These are phyloP conservation scores for Magnusiomyces magnusii DNA, from an alignment of 1,139 yeast species.

Conservation along the genomic window DNA sequence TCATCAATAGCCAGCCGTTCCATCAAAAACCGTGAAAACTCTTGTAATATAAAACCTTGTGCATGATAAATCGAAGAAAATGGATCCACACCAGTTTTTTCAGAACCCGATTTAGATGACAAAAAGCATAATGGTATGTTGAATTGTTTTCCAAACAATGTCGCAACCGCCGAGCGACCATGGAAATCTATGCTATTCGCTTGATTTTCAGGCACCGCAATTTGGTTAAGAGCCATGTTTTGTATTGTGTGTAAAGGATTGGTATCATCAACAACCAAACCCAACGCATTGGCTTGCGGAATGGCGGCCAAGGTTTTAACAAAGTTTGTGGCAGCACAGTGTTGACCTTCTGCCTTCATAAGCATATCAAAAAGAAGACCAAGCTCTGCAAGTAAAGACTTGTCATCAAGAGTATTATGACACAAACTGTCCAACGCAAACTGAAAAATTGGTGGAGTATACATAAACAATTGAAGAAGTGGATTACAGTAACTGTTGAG, in stretches of 20 bases:
- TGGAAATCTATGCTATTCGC: neutral
- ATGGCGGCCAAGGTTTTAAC: constrained; percentile 41
- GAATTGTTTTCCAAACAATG: neutral
- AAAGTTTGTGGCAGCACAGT: constrained; percentile 68
- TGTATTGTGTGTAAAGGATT: neutral
- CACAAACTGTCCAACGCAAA: constrained; percentile 49
- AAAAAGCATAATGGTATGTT: neutral
- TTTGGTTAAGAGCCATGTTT: neutral
- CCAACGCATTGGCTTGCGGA: constrained; percentile 37
- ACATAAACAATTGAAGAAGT: constrained; percentile 72
- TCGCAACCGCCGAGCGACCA: neutral
- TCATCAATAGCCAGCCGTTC: constrained; percentile 45
- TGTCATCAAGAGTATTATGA: constrained; percentile 35
- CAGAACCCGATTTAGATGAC: neutral
- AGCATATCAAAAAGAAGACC: constrained; percentile 93
- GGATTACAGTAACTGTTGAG: constrained; percentile 79
- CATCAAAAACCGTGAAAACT: constrained; percentile 54
- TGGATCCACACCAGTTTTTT: neutral
- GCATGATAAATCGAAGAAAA: neutral
- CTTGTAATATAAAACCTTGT: constrained; percentile 40
- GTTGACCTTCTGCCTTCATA: constrained; percentile 65
- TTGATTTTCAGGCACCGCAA: neutral
- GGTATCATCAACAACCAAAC: constrained; percentile 44
- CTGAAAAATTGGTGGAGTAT: constrained; percentile 65
- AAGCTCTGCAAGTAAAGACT: constrained; percentile 56